Evolutionary conservation across 129 eudicot genomes (phyloP), one percentile per base, ranked within the genome.

Genomic region (Saussurea involucrata): DNA sequence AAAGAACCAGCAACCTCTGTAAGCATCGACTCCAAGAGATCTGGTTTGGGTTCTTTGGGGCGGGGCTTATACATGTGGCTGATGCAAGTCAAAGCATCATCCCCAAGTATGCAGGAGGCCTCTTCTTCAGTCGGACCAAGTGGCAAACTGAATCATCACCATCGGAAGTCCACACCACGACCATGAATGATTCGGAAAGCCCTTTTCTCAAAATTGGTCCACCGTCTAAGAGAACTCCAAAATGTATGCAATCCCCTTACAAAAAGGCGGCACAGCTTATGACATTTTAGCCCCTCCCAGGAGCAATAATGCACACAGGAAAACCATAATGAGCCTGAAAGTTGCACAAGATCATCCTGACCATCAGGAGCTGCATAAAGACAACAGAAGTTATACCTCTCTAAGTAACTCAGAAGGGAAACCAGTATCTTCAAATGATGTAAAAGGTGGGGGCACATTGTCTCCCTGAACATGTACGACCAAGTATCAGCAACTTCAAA

Each of bases 251-350:
- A 85, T 57, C 85, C 87, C 87, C 83, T 83, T 68, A 81, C 73
- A 74, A 84, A 82, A 82, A 79, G 90, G 90, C 57, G 37, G 84
- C 85, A 83, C 90, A 83, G 87, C 63, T 84, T 90, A 87, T 87
- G 96, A 90, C 90, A 90, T 87, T 87, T 88, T 83, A 73, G 85
- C 96, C 87, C 90, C 90, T 87, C 91, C 95, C 69, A 44, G 89
- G 96, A 90, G 96, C 90, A 86, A 90, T 85, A 85, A 85, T 92
- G 96, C 96, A 90, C 87, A 90, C 84, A 83, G 81, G 86, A 85
- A 87, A 67, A 57, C 36, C 32, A 78, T 66, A 74, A 77, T 85
- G 84, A 85, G 89, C 78, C 77, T 80, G 61, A 80, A 74, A 75
- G 86, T 72, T 63, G 61, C 66, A 73, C 53, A 75, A 24, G n/a